Base-by-base conservation (phyloP, 2,329 filamentous ascomycete genomes). In the Ophidiomyces ophidiicola region DNA sequence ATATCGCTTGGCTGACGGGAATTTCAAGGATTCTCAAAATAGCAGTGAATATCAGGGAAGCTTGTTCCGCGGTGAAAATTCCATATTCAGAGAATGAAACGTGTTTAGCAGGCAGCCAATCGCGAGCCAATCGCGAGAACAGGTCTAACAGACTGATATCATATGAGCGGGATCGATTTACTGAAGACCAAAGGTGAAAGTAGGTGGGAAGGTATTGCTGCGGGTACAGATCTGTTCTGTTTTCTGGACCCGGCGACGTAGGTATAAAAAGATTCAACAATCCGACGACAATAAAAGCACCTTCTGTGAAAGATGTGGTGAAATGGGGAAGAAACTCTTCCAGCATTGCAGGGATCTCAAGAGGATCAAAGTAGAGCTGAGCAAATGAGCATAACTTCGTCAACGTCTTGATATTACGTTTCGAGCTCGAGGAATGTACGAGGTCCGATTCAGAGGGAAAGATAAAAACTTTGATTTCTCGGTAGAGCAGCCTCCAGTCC, bases 121-220 rank as follows among this genome's bases (percentile, higher is more conserved):
- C 90, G 47, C 88, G 71, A 1, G 88, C 80, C 53, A 94, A 67
- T 37, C 90, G 74, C 8, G 90, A 96, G 46, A 94, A 75, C 21
- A 94, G 73, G 60, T 98, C 90, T 47, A 96, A 74, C 53, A 93
- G 87, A 46, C 81, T 80, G 42, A 82, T 74, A 59, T 98, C 90
- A 45, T 90, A 81, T 3, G 78, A 72, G 59, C 84, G 90, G 1
- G 88, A 96, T 36, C 92, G 74, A 50, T 85, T 90, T 48, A 96
- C 78, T 29, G 96, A 70, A 1, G 87, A 90, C 90, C 90, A 98
- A 1, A 96, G 64, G 59, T 98, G 90, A 67, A 98, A 98, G 51
- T 94, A 80, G 0, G 88, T 94, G 2, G 90, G 90, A 24, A 96
- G 66, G 53, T 92, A 88, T 54, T 88, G 78, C 48, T 87, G 80